These are phyloP conservation scores for Aspergillus tanneri DNA, from an alignment of 2,329 filamentous ascomycete genomes.

Conservation along the genomic window DNA sequence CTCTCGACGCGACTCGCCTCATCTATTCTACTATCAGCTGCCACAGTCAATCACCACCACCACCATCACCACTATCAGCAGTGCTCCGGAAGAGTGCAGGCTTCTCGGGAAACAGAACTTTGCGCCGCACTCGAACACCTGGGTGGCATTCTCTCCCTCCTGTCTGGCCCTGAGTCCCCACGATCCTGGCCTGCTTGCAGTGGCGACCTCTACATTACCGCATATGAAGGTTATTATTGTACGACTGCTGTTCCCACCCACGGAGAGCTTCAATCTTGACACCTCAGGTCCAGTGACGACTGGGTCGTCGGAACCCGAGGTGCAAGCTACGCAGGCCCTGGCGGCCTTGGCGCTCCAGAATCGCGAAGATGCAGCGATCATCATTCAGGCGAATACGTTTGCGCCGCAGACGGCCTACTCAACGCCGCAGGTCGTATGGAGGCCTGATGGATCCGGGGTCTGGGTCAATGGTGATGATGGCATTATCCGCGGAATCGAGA, in stretches of 20 bases:
- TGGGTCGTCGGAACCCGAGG: constrained; percentile 27
- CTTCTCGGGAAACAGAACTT: constrained; percentile 60
- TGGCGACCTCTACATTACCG: constrained; percentile 61
- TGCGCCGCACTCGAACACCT: constrained; percentile 62
- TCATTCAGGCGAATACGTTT: constrained; percentile 58
- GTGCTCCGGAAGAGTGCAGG: constrained; percentile 27
- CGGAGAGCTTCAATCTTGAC: constrained; percentile 17
- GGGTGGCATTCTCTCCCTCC: constrained; percentile 62
- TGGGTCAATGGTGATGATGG: constrained; percentile 68
- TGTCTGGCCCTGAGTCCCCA: constrained; percentile 56
- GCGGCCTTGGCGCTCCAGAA: constrained; percentile 53
- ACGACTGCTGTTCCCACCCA: constrained; percentile 53
- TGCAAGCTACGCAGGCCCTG: constrained; percentile 54
- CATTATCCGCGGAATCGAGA: constrained; percentile 59
- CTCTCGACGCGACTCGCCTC: constrained; percentile 58
- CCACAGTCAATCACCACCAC: constrained; percentile 8
- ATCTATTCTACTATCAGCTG: constrained; percentile 55
- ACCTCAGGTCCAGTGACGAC: constrained; percentile 9
- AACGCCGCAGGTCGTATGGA: constrained; percentile 61
- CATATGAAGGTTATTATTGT: constrained; percentile 64
- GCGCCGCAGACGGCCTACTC: constrained; percentile 65
- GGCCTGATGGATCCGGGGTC: constrained; percentile 60
- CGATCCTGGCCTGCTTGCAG: constrained; percentile 55
- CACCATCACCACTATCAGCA: background rate
- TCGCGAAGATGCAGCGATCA: constrained; percentile 59